phyloP scores from a whole-genome alignment of 495 filamentous ascomycete genomes.

The Monascus purpureus region DNA sequence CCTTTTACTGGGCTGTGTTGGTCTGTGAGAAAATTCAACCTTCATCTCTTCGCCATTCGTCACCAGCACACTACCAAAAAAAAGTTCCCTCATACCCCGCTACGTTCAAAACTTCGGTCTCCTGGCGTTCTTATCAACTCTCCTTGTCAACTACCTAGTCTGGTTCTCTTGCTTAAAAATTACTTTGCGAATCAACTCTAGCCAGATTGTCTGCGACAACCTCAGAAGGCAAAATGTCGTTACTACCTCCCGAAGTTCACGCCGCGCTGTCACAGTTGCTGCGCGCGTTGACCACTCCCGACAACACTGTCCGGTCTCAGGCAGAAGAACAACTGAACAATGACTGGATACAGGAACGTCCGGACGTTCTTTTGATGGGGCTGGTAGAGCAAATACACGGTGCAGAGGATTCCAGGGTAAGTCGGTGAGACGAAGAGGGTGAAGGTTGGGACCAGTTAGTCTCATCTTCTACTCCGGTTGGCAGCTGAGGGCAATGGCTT shows the following conservation, averaged over 20 bases:
- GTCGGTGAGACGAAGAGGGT: constrained; percentile 12
- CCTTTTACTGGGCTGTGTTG: constrained; percentile 3
- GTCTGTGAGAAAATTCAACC: constrained; percentile 9
- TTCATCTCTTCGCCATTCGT: constrained; percentile 10
- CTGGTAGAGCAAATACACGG: constrained; percentile 80
- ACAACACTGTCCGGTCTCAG: constrained; percentile 70
- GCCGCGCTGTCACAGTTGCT: constrained; percentile 74
- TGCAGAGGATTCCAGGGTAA: constrained; percentile 53
- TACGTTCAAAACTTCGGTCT: background rate
- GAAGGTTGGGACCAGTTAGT: constrained; percentile 2
- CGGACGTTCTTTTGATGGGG: constrained; percentile 83
- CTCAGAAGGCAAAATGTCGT: constrained; percentile 49
- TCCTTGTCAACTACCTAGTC: background rate
- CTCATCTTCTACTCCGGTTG: too few relatives aligned
- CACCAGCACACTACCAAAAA: background rate
- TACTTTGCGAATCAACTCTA: too few relatives aligned
- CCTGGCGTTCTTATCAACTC: background rate
- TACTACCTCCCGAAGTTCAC: constrained; percentile 70
- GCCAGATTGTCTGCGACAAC: too few relatives aligned
- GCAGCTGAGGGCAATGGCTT: too few relatives aligned
- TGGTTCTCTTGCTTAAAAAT: background rate
- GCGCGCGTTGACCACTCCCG: constrained; percentile 71
- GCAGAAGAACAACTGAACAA: constrained; percentile 82
- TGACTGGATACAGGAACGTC: constrained; percentile 69
- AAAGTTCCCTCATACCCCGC: background rate